A percentile compares a stretch with the other conserved stretches of the same genome.
These are phyloP conservation scores for Aspergillus pseudoterreus DNA, from an alignment of 2,329 filamentous ascomycete genomes.

Conservation along the genomic window DNA sequence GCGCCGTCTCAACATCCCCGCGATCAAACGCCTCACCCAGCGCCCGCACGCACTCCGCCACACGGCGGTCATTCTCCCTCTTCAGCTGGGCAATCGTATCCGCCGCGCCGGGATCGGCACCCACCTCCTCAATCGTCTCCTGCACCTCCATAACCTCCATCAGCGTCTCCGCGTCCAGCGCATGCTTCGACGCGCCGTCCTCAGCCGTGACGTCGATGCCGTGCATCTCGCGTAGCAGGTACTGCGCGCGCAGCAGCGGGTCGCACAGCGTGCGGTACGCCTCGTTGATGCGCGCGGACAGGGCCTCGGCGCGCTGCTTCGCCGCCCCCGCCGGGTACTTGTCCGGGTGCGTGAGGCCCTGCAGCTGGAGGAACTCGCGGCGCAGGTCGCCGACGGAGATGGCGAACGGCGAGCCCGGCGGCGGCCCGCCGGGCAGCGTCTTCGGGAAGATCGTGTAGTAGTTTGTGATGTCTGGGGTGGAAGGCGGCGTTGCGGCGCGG, in stretches of 20 bases:
- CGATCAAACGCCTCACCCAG: constrained; percentile 63
- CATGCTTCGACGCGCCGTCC: constrained; percentile 68
- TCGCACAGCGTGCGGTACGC: constrained; percentile 81
- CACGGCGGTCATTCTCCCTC: constrained; percentile 64
- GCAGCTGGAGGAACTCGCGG: constrained; percentile 80
- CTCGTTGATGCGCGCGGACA: constrained; percentile 82
- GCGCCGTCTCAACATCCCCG: constrained; percentile 65
- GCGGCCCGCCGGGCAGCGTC: constrained; percentile 72
- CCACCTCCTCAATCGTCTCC: constrained; percentile 67
- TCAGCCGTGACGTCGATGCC: constrained; percentile 70
- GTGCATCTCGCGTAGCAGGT: constrained; percentile 64
- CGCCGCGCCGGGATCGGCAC: constrained; percentile 47
- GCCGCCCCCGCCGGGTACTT: constrained; percentile 46
- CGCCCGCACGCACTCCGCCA: constrained; percentile 58
- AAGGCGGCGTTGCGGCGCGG: constrained; percentile 6
- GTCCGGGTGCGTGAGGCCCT: constrained; percentile 52
- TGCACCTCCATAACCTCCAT: constrained; percentile 83
- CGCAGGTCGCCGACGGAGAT: constrained; percentile 69
- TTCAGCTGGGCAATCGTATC: constrained; percentile 63
- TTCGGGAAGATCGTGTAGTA: constrained; percentile 87
- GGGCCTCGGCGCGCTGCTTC: constrained; percentile 65
- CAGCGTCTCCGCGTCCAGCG: constrained; percentile 67
- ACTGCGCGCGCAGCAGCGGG: constrained; percentile 81
- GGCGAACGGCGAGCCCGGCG: constrained; percentile 70
- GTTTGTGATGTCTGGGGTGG: constrained; percentile 46